Conservation (phyloP, 148 eudicot genomes). For the Rhododendron griersonianum region DNA sequence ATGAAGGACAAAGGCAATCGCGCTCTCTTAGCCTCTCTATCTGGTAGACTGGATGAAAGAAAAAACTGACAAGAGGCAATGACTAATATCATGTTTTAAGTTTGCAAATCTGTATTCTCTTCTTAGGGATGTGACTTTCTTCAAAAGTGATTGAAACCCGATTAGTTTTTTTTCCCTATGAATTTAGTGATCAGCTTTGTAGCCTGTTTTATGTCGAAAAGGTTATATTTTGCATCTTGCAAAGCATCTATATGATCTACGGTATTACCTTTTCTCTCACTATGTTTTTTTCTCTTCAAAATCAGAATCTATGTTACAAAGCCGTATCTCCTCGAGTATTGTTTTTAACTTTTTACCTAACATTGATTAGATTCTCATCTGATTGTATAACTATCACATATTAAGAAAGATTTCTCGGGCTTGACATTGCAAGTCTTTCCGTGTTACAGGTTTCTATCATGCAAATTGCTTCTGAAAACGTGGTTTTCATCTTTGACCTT, state of each 20-base stretch:
- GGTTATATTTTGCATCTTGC: not conserved
- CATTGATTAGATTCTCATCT: not conserved
- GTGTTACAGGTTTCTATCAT: conserved; percentile 84
- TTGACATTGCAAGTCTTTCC: not conserved
- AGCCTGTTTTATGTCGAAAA: not conserved
- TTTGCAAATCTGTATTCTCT: not conserved
- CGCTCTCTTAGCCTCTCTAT: not conserved
- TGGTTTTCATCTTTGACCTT: conserved; percentile 77
- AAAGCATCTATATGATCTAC: not conserved
- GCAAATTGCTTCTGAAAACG: conserved; percentile 88
- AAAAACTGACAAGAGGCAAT: not conserved
- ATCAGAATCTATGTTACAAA: not conserved
- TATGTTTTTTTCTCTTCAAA: not conserved
- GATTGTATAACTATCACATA: not conserved
- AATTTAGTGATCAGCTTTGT: not conserved
- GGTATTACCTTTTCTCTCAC: not conserved
- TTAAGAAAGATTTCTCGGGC: not conserved
- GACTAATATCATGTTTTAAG: not conserved
- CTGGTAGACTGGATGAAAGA: not conserved
- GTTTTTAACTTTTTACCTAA: not conserved
- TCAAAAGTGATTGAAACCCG: not conserved
- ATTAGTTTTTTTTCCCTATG: not conserved
- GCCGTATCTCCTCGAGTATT: not conserved
- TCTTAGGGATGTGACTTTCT: not conserved
- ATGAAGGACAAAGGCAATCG: not conserved